Evolutionary conservation across 2,329 filamentous ascomycete genomes (phyloP).

Genomic region (Pseudopyricularia cyperi): DNA sequence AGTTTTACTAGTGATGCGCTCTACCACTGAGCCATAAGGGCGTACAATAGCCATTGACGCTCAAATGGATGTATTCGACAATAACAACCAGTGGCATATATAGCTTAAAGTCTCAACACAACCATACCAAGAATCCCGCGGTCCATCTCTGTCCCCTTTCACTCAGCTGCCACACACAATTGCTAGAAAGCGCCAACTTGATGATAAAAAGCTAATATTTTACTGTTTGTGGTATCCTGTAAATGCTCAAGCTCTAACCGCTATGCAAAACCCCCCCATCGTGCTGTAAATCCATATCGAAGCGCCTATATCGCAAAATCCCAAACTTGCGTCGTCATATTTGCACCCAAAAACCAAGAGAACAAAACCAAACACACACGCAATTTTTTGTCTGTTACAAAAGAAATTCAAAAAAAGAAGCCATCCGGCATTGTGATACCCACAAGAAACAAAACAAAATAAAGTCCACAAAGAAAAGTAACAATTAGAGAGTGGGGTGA

Average conservation of each 20-base stretch:
- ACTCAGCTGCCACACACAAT: no score
- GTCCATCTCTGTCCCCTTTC: no score
- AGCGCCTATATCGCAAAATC: background rate
- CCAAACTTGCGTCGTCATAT: background rate
- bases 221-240: background rate
- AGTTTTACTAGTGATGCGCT: slow-evolving; percentile 2
- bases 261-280: background rate
- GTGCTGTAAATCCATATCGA: background rate
- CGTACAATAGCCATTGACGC: no score
- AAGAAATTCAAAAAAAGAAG: background rate
- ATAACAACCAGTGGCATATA: no score
- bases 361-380: background rate
- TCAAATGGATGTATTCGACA: no score
- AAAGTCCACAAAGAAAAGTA: background rate
- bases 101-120: no score
- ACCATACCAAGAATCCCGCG: no score
- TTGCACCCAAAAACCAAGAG: background rate
- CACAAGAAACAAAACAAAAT: background rate
- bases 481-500: no score
- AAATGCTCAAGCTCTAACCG: background rate
- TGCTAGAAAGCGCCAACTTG: no score
- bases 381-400: background rate
- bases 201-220: background rate
- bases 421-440: background rate
- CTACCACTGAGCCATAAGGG: slow-evolving; percentile 3